Base-by-base conservation (phyloP, 495 filamentous ascomycete species). In the Penicillium argentinense region DNA sequence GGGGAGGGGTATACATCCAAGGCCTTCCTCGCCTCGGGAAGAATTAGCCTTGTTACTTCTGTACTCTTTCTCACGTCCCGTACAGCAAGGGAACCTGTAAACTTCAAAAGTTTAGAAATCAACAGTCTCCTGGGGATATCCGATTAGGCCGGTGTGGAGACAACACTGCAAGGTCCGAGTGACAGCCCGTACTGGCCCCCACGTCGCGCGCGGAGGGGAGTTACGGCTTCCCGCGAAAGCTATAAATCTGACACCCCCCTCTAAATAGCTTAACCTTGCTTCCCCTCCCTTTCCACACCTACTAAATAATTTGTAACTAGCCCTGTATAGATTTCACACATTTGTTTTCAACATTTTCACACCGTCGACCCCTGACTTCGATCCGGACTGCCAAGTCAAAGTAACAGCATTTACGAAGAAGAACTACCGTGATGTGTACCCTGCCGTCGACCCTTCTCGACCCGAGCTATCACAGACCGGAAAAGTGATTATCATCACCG, bases 401-500 rank as follows among this genome's bases (percentile, higher is more conserved):
- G 54, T 16, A 39, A 59, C 49, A 14, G 46, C 45, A 13, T 62
- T 66, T 25, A 63, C 60, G 2, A 42, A 24, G 5, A 52, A 44
- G 17, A 38, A 27, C 38, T 57, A 64, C 33, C 54, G 48, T 0
- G 63, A 63, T 26, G 43, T 60, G 33, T 73, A 75, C 51, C 59
- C 62, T 13, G 62, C 62, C 13, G 65, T 73, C 39, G 54, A 65
- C 4, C 64, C 68, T 12, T 40, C 56, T 21, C 52, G 50, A 1
- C 60, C 64, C 7, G 48, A 50, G 11, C 54, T 69, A 34, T 68
- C 66, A 3, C 56, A 66, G 11, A 53, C 48, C 1, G 66, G 58
- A 1, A 73, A 69, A 42, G 66, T 69, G 19, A 46, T 70, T 14
- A 36, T 75, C 19, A 63, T 76, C 40, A 68, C 69, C 27, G 71